Evolutionary conservation across 352 stramenopile genomes (phyloP).

Genomic region (Pythium aquatile): DNA sequence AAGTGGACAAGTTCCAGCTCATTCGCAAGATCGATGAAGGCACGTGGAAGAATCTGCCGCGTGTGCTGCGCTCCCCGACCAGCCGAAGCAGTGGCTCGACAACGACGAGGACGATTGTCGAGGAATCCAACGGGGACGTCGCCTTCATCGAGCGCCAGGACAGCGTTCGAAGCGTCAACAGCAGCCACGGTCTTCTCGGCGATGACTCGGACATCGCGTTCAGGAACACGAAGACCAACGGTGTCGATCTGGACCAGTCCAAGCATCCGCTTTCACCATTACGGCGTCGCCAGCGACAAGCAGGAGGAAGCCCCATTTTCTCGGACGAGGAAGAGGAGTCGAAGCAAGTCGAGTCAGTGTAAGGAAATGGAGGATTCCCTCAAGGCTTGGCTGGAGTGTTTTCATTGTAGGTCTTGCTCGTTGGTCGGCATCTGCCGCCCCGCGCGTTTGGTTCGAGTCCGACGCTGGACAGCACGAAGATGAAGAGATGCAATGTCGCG

Average conservation of each 20-base stretch:
- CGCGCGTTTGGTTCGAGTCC: slow-evolving; percentile 39
- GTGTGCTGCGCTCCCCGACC: slow-evolving; percentile 60
- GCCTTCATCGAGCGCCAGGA: slow-evolving; percentile 26
- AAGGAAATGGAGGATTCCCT: slow-evolving; percentile 13
- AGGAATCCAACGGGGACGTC: slow-evolving; percentile 1
- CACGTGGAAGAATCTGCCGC: slow-evolving; percentile 77
- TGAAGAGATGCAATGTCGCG: slow-evolving; percentile 64
- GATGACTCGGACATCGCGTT: slow-evolving; percentile 7
- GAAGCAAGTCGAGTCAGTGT: slow-evolving; percentile 33
- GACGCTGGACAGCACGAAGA: slow-evolving; percentile 50
- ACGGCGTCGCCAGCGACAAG: slow-evolving; percentile 30
- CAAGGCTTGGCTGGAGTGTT: not conserved
- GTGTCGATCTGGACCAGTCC: slow-evolving; percentile 9
- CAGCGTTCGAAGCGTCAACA: slow-evolving; percentile 47
- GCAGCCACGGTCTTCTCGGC: slow-evolving; percentile 27
- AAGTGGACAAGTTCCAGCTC: slow-evolving; percentile 82
- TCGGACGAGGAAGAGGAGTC: slow-evolving; percentile 27
- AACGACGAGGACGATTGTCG: slow-evolving; percentile 9
- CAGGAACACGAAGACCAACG: not conserved
- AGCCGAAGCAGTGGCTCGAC: slow-evolving; percentile 1
- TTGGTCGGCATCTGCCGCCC: slow-evolving; percentile 32
- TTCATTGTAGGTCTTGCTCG: slow-evolving; percentile 30
- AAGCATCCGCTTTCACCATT: slow-evolving; percentile 40
- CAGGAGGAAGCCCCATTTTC: slow-evolving; percentile 19
- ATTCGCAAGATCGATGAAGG: slow-evolving; percentile 75